Percentiles rank a stretch among this genome's conserved stretches.
These are phyloP conservation scores for Globisporangium camurandrum DNA, from an alignment of 352 stramenopile genomes.

Conservation along the genomic window DNA sequence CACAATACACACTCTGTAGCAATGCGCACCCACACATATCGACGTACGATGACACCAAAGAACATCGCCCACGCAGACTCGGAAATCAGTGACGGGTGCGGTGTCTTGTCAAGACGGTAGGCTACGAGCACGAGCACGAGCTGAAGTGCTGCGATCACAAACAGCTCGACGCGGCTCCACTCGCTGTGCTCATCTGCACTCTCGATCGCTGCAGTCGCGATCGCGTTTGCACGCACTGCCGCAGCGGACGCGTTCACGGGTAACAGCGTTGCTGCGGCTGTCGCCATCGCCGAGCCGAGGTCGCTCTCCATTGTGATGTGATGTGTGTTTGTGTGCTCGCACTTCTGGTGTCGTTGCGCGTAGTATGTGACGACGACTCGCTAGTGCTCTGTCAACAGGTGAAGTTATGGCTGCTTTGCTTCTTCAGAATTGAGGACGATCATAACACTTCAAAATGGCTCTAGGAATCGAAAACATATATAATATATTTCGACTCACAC, in stretches of 20 bases:
- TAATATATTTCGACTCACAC: too few relatives aligned
- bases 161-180: conserved; percentile 72
- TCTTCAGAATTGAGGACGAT: too few relatives aligned
- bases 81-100: conserved; percentile 62
- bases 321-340: neutral
- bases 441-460: too few relatives aligned
- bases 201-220: conserved; percentile 11
- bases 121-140: conserved; percentile 72
- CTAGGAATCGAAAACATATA: too few relatives aligned
- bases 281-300: conserved; percentile 7
- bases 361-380: too few relatives aligned
- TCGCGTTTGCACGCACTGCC: conserved; percentile 9
- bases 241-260: conserved; percentile 12
- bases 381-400: too few relatives aligned
- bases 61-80: conserved; percentile 79
- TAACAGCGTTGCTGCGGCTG: conserved; percentile 10
- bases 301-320: neutral
- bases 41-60: conserved; percentile 72
- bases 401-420: too few relatives aligned
- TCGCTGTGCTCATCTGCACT: conserved; percentile 23
- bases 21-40: too few relatives aligned
- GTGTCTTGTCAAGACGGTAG: conserved; percentile 68
- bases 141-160: conserved; percentile 75
- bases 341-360: too few relatives aligned
- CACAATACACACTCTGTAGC: too few relatives aligned